phyloP scores from a whole-genome alignment of 495 filamentous ascomycete species.

The Extremus antarcticus region DNA sequence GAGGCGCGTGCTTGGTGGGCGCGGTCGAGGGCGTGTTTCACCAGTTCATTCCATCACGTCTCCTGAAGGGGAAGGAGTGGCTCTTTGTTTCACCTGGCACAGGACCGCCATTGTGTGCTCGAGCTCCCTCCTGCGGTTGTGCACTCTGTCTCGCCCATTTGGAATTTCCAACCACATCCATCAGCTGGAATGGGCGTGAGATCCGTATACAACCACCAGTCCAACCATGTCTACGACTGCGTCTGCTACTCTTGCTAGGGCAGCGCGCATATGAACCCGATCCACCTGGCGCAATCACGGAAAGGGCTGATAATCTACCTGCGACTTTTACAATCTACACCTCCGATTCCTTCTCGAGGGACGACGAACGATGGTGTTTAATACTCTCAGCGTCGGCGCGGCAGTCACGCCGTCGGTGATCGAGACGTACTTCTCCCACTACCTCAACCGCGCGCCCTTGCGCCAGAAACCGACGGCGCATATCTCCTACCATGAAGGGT shows the following conservation, averaged over 20 bases:
- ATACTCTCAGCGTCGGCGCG: constrained; percentile 59
- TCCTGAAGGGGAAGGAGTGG: neutral
- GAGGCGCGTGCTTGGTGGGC: neutral
- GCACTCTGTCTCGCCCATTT: too few species aligned
- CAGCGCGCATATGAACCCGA: neutral
- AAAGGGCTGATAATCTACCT: neutral
- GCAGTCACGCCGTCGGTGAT: constrained; percentile 72
- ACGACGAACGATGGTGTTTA: constrained; percentile 45
- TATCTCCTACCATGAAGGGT: constrained; percentile 87
- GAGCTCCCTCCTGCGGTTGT: too few species aligned
- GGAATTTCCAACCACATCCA: too few species aligned
- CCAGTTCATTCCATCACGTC: neutral
- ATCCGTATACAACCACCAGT: neutral
- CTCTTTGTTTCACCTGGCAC: neutral
- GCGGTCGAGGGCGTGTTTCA: neutral
- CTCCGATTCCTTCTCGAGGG: too few species aligned
- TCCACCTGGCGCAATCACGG: neutral
- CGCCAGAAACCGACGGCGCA: constrained; percentile 71
- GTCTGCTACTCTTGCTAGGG: neutral
- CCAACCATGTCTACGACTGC: neutral
- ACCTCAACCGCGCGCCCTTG: constrained; percentile 64
- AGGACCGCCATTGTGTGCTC: neutral
- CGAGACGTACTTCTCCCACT: constrained; percentile 71
- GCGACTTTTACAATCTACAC: neutral
- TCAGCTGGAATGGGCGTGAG: too few species aligned